Base-by-base conservation (phyloP, 306 rosid genomes). In the Vachellia collinsii region DNA sequence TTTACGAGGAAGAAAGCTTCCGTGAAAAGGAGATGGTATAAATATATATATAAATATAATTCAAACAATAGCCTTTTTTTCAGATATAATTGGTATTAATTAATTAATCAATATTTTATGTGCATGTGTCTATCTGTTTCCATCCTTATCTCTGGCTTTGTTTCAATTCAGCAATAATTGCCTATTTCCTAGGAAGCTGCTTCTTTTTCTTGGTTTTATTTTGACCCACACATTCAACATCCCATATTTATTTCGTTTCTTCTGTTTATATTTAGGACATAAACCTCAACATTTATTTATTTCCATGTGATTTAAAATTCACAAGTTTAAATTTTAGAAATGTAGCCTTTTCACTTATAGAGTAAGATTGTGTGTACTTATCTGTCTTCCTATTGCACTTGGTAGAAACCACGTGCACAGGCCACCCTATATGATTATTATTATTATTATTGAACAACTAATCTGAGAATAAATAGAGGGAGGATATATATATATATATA, bases 111-210 rank as follows among this genome's bases (percentile, higher is more conserved):
- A 42, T 82, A n/a, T 58, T 75, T 74, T 43, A 5, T 16, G 5
- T 25, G 23, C 5, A 5, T 11, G 39, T 4, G 14, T 59, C 37
- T 23, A 59, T 61, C 63, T 17, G 43, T 46, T 53, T 77, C 41
- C 70, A 86, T 83, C 88, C 88, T 81, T 82, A 90, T 85, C 90
- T 66, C 80, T 59, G 79, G 77, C 75, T 44, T 53, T 78, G 47
- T 71, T 77, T 79, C 86, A 77, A 82, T 84, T 79, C 48, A 61
- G 66, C 72, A 46, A 84, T 29, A 29, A 29, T 29, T 86, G 82
- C 83, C 76, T 66, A 80, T 64, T 64, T 85, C 80, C 83, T 80
- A 73, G 88, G 87, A 82, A 72, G 81, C 88, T 77, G 85, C 90
- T 80, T 82, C 88, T 77, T 66, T 11, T 20, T 8, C 62, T 54